Base-by-base conservation (phyloP, 495 filamentous ascomycete genomes). In the Penicillium pancosmium region DNA sequence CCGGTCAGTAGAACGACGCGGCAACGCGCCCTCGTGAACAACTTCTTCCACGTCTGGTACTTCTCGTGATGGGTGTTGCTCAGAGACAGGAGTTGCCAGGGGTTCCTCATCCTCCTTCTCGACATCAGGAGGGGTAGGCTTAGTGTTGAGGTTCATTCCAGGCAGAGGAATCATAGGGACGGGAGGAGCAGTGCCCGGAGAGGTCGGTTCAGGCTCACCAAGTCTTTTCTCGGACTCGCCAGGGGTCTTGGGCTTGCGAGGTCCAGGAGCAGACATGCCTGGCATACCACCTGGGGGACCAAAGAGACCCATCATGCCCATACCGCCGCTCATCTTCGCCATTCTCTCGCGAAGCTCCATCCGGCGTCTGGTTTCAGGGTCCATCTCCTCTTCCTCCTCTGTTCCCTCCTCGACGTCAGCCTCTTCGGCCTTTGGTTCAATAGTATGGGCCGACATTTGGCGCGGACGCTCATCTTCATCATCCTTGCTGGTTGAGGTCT, bases 301-400 rank as follows among this genome's bases (percentile, higher is more conserved):
- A 73, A 96, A 94, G 83, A 97, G 93, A 48, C 93, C 92, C 71
- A 91, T 87, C 88, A 97, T 93, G 15, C 93, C 92, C 92, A 97
- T 97, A 15, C 94, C 94, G 59, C 95, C 94, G 61, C 92, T 94
- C 90, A 98, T 95, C 74, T 95, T 97, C 23, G 93, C 93, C 91
- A 98, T 98, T 60, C 94, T 86, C 52, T 92, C 92, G 43, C 95
- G 86, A 53, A 98, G 78, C 65, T 96, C 94, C 76, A 96, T 86
- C 71, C 88, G 88, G 58, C 93, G 88, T 57, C 84, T 88, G 36
- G 91, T 78, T 70, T 98, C 94, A 0, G 92, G 92, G 59, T 98
- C 94, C 48, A 95, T 76, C n/a, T 97, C 93, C 44, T 94, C 91
- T 52, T 94, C 91, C 44, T 91, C 88, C 31, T 89, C 90, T n/a